phyloP scores from a whole-genome alignment of 306 rosid species.

The Cucurbita maxima region DNA sequence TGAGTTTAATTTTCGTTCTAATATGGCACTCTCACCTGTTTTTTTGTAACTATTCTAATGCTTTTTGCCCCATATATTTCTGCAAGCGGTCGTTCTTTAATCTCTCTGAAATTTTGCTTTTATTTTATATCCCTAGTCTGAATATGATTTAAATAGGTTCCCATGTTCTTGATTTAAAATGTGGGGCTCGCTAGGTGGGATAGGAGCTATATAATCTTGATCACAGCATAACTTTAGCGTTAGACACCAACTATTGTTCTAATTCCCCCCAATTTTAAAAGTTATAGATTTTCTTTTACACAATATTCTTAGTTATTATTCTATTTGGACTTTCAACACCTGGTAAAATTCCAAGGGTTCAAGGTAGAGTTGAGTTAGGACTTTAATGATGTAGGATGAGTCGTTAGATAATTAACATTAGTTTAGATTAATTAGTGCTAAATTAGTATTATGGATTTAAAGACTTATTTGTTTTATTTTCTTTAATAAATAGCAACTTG shows the following conservation, averaged over 20 bases:
- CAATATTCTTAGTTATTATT: background rate
- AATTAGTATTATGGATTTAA: no score
- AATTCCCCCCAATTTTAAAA: background rate
- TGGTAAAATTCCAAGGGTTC: background rate
- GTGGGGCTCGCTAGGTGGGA: background rate
- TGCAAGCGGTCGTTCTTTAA: background rate
- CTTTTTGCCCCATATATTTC: background rate
- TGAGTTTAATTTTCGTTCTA: background rate
- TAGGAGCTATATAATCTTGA: background rate
- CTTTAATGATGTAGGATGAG: background rate
- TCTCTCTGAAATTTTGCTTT: background rate
- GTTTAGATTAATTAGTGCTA: no score
- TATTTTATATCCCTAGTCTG: background rate
- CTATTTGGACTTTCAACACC: background rate
- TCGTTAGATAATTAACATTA: no score
- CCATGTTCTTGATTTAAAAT: background rate
- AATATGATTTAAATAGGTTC: background rate
- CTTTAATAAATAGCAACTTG: no score
- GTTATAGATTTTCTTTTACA: background rate
- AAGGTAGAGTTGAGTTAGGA: background rate
- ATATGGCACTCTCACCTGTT: background rate
- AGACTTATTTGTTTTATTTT: no score
- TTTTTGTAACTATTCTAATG: background rate
- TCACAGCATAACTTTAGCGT: background rate
- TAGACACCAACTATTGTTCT: no score